phyloP scores from a whole-genome alignment of 2,329 filamentous ascomycete species.

The Penicillium sp. region DNA sequence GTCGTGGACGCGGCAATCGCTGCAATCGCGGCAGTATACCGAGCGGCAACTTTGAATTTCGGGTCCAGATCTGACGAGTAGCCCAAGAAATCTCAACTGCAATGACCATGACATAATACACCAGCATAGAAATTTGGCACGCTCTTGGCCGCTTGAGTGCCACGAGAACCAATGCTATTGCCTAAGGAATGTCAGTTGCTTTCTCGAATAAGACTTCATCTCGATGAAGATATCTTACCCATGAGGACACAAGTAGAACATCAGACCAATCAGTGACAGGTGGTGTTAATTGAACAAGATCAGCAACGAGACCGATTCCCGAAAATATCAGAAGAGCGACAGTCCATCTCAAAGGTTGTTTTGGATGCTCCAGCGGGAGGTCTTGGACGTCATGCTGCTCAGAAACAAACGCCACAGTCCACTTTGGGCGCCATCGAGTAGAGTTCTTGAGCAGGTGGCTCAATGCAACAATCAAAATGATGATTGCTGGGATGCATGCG shows the following conservation, averaged over 20 bases:
- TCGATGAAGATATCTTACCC: conserved; percentile 35
- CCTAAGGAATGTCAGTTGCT: conserved; percentile 34
- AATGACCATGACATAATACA: conserved; percentile 35
- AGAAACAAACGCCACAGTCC: conserved; percentile 55
- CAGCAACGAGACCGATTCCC: conserved; percentile 36
- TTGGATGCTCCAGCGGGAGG: conserved; percentile 34
- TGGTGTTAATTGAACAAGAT: conserved; percentile 32
- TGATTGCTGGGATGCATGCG: conserved; percentile 29
- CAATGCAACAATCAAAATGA: conserved; percentile 29
- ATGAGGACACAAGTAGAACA: conserved; percentile 36
- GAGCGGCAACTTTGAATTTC: conserved; percentile 19
- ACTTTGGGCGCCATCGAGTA: conserved; percentile 45
- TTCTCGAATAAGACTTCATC: neutral
- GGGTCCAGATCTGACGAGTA: conserved; percentile 19
- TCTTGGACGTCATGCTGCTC: conserved; percentile 40
- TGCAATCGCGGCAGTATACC: conserved; percentile 38
- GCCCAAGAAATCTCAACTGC: conserved; percentile 38
- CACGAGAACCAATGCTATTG: conserved; percentile 37
- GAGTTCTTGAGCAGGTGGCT: conserved; percentile 31
- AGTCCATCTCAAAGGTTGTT: conserved; percentile 36
- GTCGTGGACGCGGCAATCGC: conserved; percentile 53
- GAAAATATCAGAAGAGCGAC: conserved; percentile 43
- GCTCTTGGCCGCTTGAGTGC: conserved; percentile 43
- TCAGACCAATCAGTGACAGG: conserved; percentile 15
- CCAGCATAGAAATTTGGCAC: conserved; percentile 43